Evolutionary conservation across 2,329 filamentous ascomycete genomes (phyloP), one percentile per base, ranked within the genome.

Genomic region (Xylariaceae sp.): DNA sequence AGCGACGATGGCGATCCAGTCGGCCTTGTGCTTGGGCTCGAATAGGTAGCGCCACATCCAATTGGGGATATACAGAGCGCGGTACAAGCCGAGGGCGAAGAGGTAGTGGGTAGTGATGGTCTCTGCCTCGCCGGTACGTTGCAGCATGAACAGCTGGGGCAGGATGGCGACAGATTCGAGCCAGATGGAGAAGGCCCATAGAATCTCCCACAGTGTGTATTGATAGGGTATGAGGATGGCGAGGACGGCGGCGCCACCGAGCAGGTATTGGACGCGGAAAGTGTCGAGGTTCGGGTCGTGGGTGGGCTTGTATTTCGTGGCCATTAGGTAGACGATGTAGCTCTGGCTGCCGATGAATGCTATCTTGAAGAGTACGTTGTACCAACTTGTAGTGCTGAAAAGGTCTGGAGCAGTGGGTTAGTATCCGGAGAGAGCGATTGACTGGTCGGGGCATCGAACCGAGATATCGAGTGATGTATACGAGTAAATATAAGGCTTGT

Each of bases 21-120:
- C 91, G 60, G 86, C 68, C 69, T 79, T 87, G 68, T 90, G 86
- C 44, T 81, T 75, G 41, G 71, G 66, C 69, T 96, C 90, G 45
- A 81, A 79, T 60, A 88, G 81, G 72, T 92, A 97, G 48, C 94
- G 80, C 73, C 89, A 97, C 63, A 97, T 84, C 94, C 94, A 99
- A 75, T 99, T 99, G 58, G 94, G 94, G 61, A 99, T 99, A 73
- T 99, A 99, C 49, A 99, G 77, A 3, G 91, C 89, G 49, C 94
- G 81, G 75, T 99, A 99, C 55, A 86, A 76, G 32, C 94, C 94
- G 35, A 99, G 78, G 12, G 95, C 92, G 66, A 96, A 96, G 39
- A 99, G 81, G 70, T 99, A 99, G 72, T 99, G 92, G 1, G 91
- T 96, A 11, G 94, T 99, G 66, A 99, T 99, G n/a, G 94, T 96